Base-by-base conservation (phyloP, 176 grass and related monocot genomes). In the Echinochloa phyllopogon region DNA sequence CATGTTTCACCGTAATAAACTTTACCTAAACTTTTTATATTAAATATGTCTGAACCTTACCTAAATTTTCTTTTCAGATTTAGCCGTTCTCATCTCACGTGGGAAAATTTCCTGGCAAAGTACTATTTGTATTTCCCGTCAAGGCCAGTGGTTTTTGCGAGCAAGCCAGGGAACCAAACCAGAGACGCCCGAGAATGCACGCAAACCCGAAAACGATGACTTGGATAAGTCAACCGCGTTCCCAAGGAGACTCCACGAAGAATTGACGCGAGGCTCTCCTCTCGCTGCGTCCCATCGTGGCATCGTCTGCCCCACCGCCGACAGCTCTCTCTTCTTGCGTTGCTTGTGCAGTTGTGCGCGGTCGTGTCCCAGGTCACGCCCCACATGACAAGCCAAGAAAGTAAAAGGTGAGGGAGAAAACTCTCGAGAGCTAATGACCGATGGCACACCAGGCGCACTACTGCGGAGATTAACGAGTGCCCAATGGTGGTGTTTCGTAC, bases 141-240 rank as follows among this genome's bases (percentile, higher is more conserved):
- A 9, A 48, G 6, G 47, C 71, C 4, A 20, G 17, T 56, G 72
- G 49, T 13, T 55, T 57, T 40, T 36, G 29, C 36, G 33, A 40
- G 33, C 29, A 57, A 75, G 10, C 72, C 0, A 39, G 18, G 10
- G 51, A 75, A 56, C 10, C 17, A 20, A 52, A 65, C 29, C 6
- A 17, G 3, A 21, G 17, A 9, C 15, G 64, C 17, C 16, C 18
- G 17, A 39, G 29, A 3, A 12, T 11, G 10, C 49, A 75, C 2
- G 74, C 43, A 11, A 33, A 69, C 33, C 21, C 8, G 27, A 27
- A 27, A 23, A 24, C 65, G 37, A 70, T 11, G 65, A 69, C 50
- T 44, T 57, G 10, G 6, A 10, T 29, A 29, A 57, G 79, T 82
- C 65, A 82, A 57, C 79, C 0, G 65, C 50, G 16, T 82, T 82